Conservation (phyloP, 2,329 filamentous ascomycete species). For the Echinosphaeria canescens region DNA sequence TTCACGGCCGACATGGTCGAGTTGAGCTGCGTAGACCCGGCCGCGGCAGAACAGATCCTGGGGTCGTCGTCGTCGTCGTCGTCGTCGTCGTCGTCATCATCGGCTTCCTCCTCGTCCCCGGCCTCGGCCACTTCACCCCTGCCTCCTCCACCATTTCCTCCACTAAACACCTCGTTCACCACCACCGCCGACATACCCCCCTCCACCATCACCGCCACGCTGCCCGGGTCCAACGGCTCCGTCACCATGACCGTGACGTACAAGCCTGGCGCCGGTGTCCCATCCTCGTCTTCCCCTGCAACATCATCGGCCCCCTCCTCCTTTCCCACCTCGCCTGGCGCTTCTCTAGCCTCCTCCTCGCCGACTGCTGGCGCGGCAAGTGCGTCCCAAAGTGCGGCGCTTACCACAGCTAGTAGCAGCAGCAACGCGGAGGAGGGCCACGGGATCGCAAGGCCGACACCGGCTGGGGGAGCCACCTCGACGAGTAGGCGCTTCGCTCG, state of each 20-base stretch:
- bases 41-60: slow-evolving; percentile 18
- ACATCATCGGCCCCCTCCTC: background rate
- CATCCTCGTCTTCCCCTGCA: background rate
- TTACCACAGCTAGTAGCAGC: too few species aligned
- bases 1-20: slow-evolving; percentile 20
- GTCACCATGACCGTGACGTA: background rate
- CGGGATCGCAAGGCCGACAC: too few species aligned
- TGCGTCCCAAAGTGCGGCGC: too few species aligned
- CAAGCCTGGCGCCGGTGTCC: too few species aligned
- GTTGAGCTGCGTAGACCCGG: slow-evolving; percentile 21
- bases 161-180: background rate
- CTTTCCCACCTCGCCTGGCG: background rate
- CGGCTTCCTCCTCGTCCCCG: too few species aligned
- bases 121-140: background rate
- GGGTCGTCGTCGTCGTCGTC: slow-evolving; percentile 10
- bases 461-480: too few species aligned
- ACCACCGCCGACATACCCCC: background rate
- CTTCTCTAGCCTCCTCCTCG: background rate
- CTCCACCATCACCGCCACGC: background rate
- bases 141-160: background rate
- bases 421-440: too few species aligned
- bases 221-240: slow-evolving; percentile 1
- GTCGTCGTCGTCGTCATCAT: too few species aligned
- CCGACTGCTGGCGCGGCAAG: background rate
- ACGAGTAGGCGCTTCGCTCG: too few species aligned